Conservation (phyloP, 345 rosid genomes). For the Eucalyptus virginea region DNA sequence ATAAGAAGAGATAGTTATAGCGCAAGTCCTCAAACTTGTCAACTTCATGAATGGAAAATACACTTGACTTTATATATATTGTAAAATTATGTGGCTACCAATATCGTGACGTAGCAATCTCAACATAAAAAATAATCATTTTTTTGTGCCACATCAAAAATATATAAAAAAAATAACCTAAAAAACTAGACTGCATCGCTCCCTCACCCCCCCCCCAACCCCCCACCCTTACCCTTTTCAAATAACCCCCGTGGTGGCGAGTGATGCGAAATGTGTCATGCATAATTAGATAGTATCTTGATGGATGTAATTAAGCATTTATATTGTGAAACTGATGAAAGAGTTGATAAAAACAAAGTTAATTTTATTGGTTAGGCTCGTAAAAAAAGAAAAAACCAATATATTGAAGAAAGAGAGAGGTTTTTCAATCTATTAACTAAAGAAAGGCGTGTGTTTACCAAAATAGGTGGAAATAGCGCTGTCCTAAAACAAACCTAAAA, state of each 20-base stretch:
- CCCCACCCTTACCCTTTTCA: fast-evolving
- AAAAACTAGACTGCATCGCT: background rate
- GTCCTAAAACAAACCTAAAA: background rate
- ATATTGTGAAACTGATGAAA: too few relatives aligned
- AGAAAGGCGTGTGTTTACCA: background rate
- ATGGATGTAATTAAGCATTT: background rate
- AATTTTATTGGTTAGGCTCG: background rate
- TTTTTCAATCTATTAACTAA: background rate
- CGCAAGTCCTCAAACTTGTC: background rate
- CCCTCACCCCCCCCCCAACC: background rate
- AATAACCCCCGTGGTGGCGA: background rate
- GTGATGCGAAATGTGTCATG: fast-evolving
- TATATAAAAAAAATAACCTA: background rate
- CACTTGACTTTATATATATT: background rate
- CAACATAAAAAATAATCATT: too few relatives aligned
- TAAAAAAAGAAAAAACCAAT: background rate
- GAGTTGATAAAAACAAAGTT: background rate
- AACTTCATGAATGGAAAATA: background rate
- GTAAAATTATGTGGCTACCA: background rate
- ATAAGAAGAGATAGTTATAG: background rate
- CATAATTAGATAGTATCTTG: too few relatives aligned
- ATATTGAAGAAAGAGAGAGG: background rate
- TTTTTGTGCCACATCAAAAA: background rate
- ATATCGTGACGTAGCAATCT: background rate
- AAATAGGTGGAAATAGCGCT: background rate